A percentile compares a stretch with the other conserved stretches of the same genome.
These are phyloP conservation scores for Artemisia tridentata DNA, from an alignment of 129 eudicot species.

Conservation along the genomic window DNA sequence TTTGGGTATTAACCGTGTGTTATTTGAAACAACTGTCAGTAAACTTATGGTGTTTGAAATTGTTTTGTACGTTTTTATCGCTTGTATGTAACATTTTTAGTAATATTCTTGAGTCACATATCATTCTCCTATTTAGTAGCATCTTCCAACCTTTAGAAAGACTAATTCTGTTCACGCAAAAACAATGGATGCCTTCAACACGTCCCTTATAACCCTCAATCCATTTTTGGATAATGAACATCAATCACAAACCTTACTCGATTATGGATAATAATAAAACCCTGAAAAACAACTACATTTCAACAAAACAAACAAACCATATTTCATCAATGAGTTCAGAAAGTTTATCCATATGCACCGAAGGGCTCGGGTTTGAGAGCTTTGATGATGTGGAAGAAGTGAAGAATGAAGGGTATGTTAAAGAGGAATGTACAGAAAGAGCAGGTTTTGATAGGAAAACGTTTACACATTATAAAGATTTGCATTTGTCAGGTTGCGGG, in stretches of 20 bases:
- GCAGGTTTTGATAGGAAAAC: neutral
- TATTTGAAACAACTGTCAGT: conserved; percentile 15
- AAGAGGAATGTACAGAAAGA: neutral
- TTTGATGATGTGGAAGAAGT: conserved; percentile 44
- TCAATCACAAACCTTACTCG: conserved; percentile 6
- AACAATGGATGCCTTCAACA: neutral
- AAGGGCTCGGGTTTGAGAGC: conserved; percentile 84
- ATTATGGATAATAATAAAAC: conserved; percentile 4
- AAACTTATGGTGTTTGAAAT: conserved; percentile 22
- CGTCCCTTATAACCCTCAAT: neutral
- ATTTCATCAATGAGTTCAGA: conserved; percentile 43
- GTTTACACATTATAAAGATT: too few relatives aligned
- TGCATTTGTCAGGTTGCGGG: neutral
- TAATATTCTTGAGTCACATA: neutral
- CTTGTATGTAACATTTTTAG: neutral
- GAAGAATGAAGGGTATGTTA: conserved; percentile 6
- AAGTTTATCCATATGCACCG: conserved; percentile 46
- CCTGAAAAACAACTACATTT: neutral
- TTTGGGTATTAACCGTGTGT: conserved; percentile 13
- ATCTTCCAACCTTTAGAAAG: conserved; percentile 1
- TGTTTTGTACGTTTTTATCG: neutral
- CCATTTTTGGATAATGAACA: neutral
- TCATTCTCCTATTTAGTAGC: conserved; percentile 7
- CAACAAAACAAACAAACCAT: conserved; percentile 15
- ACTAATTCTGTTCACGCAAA: conserved; percentile 3